These are phyloP conservation scores for Eucalyptus rudis DNA, from an alignment of 345 rosid genomes.

Conservation along the genomic window DNA sequence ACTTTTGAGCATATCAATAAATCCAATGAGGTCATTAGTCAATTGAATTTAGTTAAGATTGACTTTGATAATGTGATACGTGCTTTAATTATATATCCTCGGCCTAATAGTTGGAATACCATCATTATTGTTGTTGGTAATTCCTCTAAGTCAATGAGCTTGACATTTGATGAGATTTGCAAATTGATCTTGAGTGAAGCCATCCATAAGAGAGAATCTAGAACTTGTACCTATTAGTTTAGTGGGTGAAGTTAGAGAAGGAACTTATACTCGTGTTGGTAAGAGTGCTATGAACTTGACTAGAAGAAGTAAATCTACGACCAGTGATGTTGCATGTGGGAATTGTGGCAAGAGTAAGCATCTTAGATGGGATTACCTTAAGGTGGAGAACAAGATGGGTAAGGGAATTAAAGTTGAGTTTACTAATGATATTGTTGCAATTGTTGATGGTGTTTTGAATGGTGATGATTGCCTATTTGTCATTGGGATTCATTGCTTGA, in stretches of 20 bases:
- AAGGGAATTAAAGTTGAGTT: neutral
- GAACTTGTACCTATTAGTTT: neutral
- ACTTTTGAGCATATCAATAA: neutral
- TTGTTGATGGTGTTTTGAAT: neutral
- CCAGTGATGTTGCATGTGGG: neutral
- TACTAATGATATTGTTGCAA: neutral
- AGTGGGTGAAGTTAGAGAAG: neutral
- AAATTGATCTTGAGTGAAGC: neutral
- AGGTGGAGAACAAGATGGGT: neutral
- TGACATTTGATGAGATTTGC: neutral
- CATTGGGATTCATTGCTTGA: neutral
- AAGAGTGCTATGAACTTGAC: neutral
- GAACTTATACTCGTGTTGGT: neutral
- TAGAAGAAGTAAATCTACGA: neutral
- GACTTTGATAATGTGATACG: neutral
- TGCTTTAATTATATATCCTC: neutral
- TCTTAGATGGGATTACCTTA: neutral
- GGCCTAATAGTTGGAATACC: neutral
- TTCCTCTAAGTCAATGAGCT: neutral
- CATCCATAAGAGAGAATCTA: neutral
- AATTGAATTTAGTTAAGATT: neutral
- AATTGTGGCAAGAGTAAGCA: neutral
- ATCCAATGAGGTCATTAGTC: neutral
- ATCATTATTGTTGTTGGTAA: neutral
- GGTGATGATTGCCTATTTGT: neutral